Base-by-base conservation (phyloP, 495 filamentous ascomycete species). In the Rhypophila decipiens region DNA sequence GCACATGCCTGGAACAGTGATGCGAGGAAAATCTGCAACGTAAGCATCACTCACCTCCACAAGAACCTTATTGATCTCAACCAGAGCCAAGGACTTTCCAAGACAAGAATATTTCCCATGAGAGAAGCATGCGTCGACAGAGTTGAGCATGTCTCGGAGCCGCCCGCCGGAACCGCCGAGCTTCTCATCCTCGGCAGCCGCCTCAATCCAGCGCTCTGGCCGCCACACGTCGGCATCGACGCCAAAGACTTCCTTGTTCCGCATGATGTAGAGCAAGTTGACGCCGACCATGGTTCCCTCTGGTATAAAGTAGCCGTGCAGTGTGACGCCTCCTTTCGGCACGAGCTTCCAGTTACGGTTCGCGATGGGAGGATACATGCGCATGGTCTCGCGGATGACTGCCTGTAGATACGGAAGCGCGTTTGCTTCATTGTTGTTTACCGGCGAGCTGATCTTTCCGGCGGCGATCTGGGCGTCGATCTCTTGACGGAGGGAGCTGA, bases 401-500 rank as follows among this genome's bases (percentile, higher is more conserved):
- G 72, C 74, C 52, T 68, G 63, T 13, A 66, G 54, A 31, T 64
- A 66, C 4, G 60, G 55, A 1, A 66, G 50, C 8, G 50, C 46
- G 20, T 42, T 51, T 3, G 53, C 61, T 84, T 90, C 71, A 59
- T 86, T 46, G 82, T 87, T 20, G 2, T 37, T 48, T 64, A 84
- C 57, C 64, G 88, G 57, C 80, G 85, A 52, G 64, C 82, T 49
- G 64, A 69, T 64, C 15, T 54, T 58, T 1, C 50, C 50, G 2
- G 31, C 39, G 23, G 39, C 33, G 31, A 52, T 24, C 18, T 33
- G 39, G 1, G 21, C 39, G 9, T 48, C 39, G 8, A 84, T 76
- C 52, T 85, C 82, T 8, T 60, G 63, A 63, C 78, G 70, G 45
- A 85, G 71, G 29, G 66, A 73, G 13, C 67, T 62, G 49, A 80